Base-by-base conservation (phyloP, 306 rosid species). In the Ormosia semicastrata region DNA sequence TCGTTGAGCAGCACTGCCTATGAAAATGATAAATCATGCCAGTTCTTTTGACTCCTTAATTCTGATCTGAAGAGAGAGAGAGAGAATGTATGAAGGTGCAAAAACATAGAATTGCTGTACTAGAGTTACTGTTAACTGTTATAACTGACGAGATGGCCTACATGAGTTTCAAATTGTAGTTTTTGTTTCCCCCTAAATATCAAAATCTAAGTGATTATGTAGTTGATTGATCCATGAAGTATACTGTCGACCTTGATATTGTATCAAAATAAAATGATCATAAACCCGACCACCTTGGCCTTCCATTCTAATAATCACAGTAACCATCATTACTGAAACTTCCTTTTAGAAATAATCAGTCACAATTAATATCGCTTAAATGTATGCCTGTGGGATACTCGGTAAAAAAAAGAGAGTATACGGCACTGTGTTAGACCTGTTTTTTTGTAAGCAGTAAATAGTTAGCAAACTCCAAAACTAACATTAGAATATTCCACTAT, bases 381-480 rank as follows among this genome's bases (percentile, higher is more conserved):
- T 33, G 9, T 62, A 13, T 32, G 53, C 15, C 15, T 47, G 53
- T 15, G 14, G 15, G 14, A 47, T 47, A 47, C 15, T 47, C 13
- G 15, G n/a, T 47, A 11, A 3, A 49, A 49, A 44, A 44, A 13
- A 49, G 12, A 3, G 4, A 4, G 15, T 5, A 12, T 8, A 3
- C 9, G 43, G 24, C 44, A 33, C 41, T 63, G 63, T 60, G 17
- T 37, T 15, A 43, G 32, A 70, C 71, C 67, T 49, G 34, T 47
- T 34, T 49, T 8, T 47, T 34, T 49, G 13, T 47, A 71, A 60
- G 73, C 44, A 49, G 15, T 17, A 66, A 29, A 57, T 37, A 82
- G 49, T 82, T 59, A 69, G 43, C 68, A 59, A 30, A 7, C 65
- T 58, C 64, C 53, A 17, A 56, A 79, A 68, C 10, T 44, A 67